A percentile compares a stretch with the other conserved stretches of the same genome.
Evolutionary conservation across 768 basidiomycete genomes (phyloP).

Genomic region (Imleria badia): DNA sequence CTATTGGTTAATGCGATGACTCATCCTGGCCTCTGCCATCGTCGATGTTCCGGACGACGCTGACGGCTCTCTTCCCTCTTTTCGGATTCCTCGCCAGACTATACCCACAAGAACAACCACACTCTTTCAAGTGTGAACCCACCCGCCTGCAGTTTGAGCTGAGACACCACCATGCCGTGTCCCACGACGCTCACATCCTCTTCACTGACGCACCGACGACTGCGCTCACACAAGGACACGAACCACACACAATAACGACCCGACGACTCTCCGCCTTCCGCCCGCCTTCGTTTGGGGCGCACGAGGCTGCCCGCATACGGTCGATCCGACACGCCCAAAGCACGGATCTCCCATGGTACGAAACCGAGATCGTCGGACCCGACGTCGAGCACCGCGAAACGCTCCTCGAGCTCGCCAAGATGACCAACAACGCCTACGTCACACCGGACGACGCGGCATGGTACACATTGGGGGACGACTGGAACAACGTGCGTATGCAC

Average conservation of each 20-base stretch:
- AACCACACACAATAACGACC: slow-evolving; percentile 39
- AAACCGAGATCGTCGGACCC: slow-evolving; percentile 70
- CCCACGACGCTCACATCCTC: slow-evolving; percentile 45
- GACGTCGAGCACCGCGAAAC: slow-evolving; percentile 76
- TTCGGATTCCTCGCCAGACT: slow-evolving; percentile 23
- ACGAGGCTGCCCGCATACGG: slow-evolving; percentile 42
- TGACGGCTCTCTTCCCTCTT: slow-evolving; percentile 49
- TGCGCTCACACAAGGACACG: slow-evolving; percentile 7
- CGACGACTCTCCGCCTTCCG: slow-evolving; percentile 39
- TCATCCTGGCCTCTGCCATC: slow-evolving; percentile 13
- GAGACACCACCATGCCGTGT: slow-evolving; percentile 61
- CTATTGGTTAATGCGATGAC: slow-evolving; percentile 17
- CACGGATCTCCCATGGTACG: slow-evolving; percentile 62
- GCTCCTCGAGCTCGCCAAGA: slow-evolving; percentile 83
- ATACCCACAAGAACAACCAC: slow-evolving; percentile 5
- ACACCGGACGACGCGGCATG: slow-evolving; percentile 60
- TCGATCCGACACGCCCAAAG: slow-evolving; percentile 49
- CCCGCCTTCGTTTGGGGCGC: slow-evolving; percentile 48
- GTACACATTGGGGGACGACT: slow-evolving; percentile 72
- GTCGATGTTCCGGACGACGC: slow-evolving; percentile 40
- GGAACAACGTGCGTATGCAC: slow-evolving; percentile 59
- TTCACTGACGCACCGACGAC: slow-evolving; percentile 48
- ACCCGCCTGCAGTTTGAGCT: slow-evolving; percentile 49
- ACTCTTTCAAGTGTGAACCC: background rate
- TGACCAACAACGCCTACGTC: slow-evolving; percentile 92